Percentiles rank a stretch among this genome's conserved stretches.
Evolutionary conservation across 305 asterid species (phyloP).

Genomic region (Solanum chacoense): DNA sequence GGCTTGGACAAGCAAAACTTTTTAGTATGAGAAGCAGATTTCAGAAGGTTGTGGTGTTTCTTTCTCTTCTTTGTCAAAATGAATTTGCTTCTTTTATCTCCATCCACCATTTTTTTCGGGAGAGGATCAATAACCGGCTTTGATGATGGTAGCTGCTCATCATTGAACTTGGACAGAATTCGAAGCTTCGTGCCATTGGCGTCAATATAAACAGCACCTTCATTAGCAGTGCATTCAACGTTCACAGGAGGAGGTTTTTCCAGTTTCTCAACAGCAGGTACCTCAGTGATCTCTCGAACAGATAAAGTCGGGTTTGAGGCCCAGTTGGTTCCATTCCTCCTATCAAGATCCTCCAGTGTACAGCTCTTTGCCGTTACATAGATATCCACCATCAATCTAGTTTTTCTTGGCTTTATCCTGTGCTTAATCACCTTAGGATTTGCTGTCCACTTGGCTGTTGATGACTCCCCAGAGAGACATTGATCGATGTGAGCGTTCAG

Average conservation of each 20-base stretch:
- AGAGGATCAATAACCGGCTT: conserved; percentile 18
- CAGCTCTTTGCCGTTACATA: conserved; percentile 53
- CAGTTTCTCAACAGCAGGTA: conserved; percentile 21
- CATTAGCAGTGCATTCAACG: conserved; percentile 33
- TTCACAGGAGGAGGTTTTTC: conserved; percentile 11
- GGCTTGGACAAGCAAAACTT: conserved; percentile 18
- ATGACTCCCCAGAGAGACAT: conserved; percentile 70
- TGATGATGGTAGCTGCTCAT: conserved; percentile 17
- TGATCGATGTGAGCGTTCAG: conserved; percentile 95
- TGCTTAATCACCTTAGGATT: conserved; percentile 46
- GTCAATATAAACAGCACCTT: conserved; percentile 64
- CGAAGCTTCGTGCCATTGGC: conserved; percentile 78
- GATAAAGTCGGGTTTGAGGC: conserved; percentile 36
- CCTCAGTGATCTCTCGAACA: conserved; percentile 29
- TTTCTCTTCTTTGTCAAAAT: conserved; percentile 37
- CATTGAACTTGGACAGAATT: conserved; percentile 49
- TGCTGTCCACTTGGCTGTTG: conserved; percentile 30
- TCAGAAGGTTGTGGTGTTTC: conserved; percentile 31
- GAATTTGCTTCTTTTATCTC: conserved; percentile 27
- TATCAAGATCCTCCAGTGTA: conserved; percentile 93
- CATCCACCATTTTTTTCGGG: conserved; percentile 21
- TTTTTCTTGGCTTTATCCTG: conserved; percentile 67
- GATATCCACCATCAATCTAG: conserved; percentile 64
- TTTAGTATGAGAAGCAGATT: conserved; percentile 24
- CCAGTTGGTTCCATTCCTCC: conserved; percentile 81